Percentiles rank a stretch among this genome's conserved stretches.
Conservation (phyloP, 192 early-diverging fungal genomes). For the Paraglomus occultum region DNA sequence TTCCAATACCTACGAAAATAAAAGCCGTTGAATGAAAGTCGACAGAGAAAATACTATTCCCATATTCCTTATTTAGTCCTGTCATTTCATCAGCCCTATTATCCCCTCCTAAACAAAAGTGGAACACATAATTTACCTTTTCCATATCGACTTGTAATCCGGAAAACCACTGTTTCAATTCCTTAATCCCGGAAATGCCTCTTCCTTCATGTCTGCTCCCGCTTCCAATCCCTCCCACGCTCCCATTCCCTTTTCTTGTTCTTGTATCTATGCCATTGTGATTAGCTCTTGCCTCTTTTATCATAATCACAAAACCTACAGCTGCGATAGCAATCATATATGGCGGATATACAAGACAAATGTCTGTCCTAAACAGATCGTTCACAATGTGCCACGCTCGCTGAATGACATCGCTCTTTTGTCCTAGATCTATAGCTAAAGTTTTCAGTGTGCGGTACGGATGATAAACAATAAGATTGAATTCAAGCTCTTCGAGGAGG, state of each 20-base stretch:
- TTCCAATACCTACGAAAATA: no score
- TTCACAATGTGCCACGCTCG: slow-evolving; percentile 72
- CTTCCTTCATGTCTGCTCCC: slow-evolving; percentile 22
- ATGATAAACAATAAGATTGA: slow-evolving; percentile 85
- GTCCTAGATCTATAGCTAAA: slow-evolving; percentile 50
- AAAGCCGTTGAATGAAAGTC: no score
- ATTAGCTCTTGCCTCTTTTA: slow-evolving; percentile 40
- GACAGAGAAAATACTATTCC: no score
- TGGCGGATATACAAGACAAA: slow-evolving; percentile 82
- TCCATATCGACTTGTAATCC: slow-evolving; percentile 78
- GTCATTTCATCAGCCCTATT: no score
- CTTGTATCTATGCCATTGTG: slow-evolving; percentile 2
- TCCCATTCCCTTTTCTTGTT: background rate
- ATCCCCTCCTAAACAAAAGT: no score
- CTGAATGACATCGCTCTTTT: slow-evolving; percentile 54
- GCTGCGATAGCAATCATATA: slow-evolving; percentile 84
- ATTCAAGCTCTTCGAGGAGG: slow-evolving; percentile 86
- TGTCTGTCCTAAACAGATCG: slow-evolving; percentile 79
- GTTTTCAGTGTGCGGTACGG: slow-evolving; percentile 77
- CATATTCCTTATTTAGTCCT: no score
- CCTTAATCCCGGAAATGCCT: slow-evolving; percentile 45
- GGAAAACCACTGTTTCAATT: slow-evolving; percentile 79
- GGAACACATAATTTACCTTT: slow-evolving; percentile 41
- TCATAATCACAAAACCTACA: slow-evolving; percentile 66
- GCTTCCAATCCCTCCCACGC: slow-evolving; percentile 2